Evolutionary conservation across 2,329 filamentous ascomycete species (phyloP).

Genomic region (Aspergillus proliferans): DNA sequence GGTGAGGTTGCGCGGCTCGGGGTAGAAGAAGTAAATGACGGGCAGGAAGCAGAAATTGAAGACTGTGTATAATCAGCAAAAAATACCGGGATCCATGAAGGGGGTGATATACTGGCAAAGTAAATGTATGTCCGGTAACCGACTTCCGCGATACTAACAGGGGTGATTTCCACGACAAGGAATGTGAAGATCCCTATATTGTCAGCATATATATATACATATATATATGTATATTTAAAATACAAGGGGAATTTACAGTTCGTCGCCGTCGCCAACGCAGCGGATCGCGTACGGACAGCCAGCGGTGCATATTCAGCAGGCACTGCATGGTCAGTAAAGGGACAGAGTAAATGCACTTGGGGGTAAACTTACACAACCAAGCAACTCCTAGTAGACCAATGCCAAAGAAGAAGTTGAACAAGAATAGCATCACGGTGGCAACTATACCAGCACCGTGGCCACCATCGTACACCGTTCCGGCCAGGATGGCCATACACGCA

Average conservation of each 20-base stretch:
- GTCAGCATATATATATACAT: not conserved
- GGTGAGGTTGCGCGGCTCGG: slow-evolving; percentile 26
- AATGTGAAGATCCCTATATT: slow-evolving; percentile 38
- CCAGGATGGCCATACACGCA: slow-evolving; percentile 44
- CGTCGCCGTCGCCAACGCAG: slow-evolving; percentile 45
- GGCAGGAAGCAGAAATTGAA: slow-evolving; percentile 48
- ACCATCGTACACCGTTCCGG: slow-evolving; percentile 39
- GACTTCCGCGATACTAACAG: slow-evolving; percentile 36
- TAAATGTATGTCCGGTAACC: slow-evolving; percentile 41
- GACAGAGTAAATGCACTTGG: slow-evolving; percentile 10
- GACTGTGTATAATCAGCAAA: slow-evolving; percentile 11
- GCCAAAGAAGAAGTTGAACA: slow-evolving; percentile 51
- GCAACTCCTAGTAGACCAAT: slow-evolving; percentile 43
- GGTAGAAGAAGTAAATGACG: slow-evolving; percentile 39
- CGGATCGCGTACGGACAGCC: slow-evolving; percentile 45
- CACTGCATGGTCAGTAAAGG: slow-evolving; percentile 19
- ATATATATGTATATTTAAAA: too few species aligned
- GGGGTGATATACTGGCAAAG: slow-evolving; percentile 24
- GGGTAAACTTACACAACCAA: slow-evolving; percentile 27
- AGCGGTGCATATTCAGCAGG: slow-evolving; percentile 44
- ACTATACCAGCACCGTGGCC: slow-evolving; percentile 36
- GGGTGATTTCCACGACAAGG: slow-evolving; percentile 42
- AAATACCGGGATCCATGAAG: not conserved
- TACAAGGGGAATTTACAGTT: slow-evolving; percentile 31
- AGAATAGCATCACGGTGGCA: slow-evolving; percentile 46